These are phyloP conservation scores for Phylloboletellus chloephorus DNA, from an alignment of 1,284 basidiomycete genomes.

Conservation along the genomic window DNA sequence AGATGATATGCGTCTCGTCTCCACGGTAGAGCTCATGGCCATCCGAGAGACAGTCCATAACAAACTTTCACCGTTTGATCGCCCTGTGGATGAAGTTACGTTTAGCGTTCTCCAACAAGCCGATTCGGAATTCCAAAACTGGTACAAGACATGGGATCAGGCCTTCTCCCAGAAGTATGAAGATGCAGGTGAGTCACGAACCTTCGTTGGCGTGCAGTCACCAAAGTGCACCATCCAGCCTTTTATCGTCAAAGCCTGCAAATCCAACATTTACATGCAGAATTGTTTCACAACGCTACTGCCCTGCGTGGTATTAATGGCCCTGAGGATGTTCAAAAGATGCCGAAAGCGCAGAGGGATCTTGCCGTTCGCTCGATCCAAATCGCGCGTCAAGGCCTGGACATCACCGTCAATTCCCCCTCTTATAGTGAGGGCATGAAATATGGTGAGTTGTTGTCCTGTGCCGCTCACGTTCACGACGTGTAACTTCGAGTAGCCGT, in stretches of 20 bases:
- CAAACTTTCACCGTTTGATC: constrained; percentile 61
- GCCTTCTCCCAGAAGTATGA: constrained; percentile 78
- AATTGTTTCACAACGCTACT: constrained; percentile 76
- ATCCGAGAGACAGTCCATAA: constrained; percentile 74
- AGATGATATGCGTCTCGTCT: constrained; percentile 92
- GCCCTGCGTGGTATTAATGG: constrained; percentile 71
- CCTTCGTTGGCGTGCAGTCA: not conserved
- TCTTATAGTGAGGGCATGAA: constrained; percentile 86
- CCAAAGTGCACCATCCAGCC: constrained; percentile 35
- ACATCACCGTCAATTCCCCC: constrained; percentile 70
- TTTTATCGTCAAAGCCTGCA: constrained; percentile 81
- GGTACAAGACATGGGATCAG: constrained; percentile 74
- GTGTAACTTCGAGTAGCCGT: constrained; percentile 51
- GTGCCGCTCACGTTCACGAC: not conserved
- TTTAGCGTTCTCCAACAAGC: constrained; percentile 60
- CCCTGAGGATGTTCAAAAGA: constrained; percentile 70
- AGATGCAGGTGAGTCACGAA: constrained; percentile 54
- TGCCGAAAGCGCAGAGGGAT: constrained; percentile 64
- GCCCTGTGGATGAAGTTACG: constrained; percentile 60
- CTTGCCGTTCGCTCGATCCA: constrained; percentile 67
- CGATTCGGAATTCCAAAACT: constrained; percentile 61
- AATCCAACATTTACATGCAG: constrained; percentile 74
- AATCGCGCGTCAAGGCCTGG: constrained; percentile 62
- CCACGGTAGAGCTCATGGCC: constrained; percentile 83
- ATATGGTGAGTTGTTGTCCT: constrained; percentile 54